Percentiles rank a stretch among this genome's conserved stretches.
Evolutionary conservation across 139 green algal species (phyloP).

Genomic region (Tetratostichococcus sp.): DNA sequence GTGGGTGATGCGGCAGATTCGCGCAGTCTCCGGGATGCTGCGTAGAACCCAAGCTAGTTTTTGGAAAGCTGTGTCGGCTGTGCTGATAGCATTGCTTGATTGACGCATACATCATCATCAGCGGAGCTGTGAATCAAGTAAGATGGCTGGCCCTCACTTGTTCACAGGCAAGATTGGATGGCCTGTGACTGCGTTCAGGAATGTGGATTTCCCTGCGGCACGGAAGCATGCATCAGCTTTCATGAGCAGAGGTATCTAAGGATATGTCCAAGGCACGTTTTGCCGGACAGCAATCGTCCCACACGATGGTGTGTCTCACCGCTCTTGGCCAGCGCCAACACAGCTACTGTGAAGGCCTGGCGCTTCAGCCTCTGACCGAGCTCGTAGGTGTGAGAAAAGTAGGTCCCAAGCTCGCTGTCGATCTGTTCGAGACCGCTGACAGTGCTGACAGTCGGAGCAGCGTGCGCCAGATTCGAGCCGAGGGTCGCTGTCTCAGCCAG

Average conservation of each 20-base stretch:
- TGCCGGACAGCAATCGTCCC: neutral
- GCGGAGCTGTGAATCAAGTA: too few relatives aligned
- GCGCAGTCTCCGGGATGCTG: slow-evolving; percentile 26
- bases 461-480: neutral
- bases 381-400: slow-evolving; percentile 2
- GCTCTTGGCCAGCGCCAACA: slow-evolving; percentile 55
- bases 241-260: neutral
- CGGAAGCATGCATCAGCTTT: neutral
- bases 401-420: slow-evolving; percentile 3
- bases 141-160: too few relatives aligned
- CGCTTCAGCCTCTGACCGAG: slow-evolving; percentile 26
- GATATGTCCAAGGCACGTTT: neutral
- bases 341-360: slow-evolving; percentile 32
- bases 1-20: slow-evolving; percentile 22
- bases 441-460: too few relatives aligned
- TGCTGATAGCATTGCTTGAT: too few relatives aligned
- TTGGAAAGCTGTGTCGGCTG: too few relatives aligned
- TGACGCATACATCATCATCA: too few relatives aligned
- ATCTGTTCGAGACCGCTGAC: neutral
- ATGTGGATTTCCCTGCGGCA: slow-evolving; percentile 64
- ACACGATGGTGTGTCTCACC: slow-evolving; percentile 14
- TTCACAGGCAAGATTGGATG: slow-evolving; percentile 53
- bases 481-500: neutral
- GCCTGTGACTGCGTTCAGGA: slow-evolving; percentile 62
- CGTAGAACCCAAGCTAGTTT: too few relatives aligned